Evolutionary conservation across 2,329 filamentous ascomycete species (phyloP).

Genomic region (Lachnellula occidentalis): DNA sequence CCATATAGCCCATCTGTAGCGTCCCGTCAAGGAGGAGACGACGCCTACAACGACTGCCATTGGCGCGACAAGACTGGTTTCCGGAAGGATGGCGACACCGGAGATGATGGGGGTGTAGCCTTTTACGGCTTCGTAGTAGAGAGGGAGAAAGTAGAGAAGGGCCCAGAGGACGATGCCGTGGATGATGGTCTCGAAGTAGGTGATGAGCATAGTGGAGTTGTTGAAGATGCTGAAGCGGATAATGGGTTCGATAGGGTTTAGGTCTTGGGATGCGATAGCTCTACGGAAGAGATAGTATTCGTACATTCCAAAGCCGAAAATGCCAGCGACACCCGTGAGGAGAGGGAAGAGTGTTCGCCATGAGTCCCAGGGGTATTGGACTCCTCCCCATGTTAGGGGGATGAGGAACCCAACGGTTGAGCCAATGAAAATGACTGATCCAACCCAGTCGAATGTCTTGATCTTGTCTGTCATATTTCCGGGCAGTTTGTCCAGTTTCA

Average conservation of each 20-base stretch:
- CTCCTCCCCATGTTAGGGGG: constrained; percentile 58
- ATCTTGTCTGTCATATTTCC: constrained; percentile 30
- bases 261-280: constrained; percentile 22
- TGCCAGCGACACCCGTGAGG: constrained; percentile 45
- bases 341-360: constrained; percentile 59
- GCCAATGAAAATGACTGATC: constrained; percentile 54
- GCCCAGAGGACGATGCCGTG: constrained; percentile 54
- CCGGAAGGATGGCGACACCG: constrained; percentile 52
- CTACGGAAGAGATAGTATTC: constrained; percentile 34
- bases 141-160: constrained; percentile 49
- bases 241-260: constrained; percentile 26
- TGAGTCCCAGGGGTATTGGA: constrained; percentile 59
- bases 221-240: constrained; percentile 40
- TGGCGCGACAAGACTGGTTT: constrained; percentile 59
- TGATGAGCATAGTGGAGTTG: constrained; percentile 43
- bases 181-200: constrained; percentile 48
- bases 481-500: constrained; percentile 22
- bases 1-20: constrained; percentile 51
- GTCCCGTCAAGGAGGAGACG: constrained; percentile 48
- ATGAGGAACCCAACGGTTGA: constrained; percentile 55
- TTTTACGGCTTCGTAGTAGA: constrained; percentile 48
- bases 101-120: constrained; percentile 47
- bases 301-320: constrained; percentile 49
- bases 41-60: constrained; percentile 51
- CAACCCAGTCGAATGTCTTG: constrained; percentile 56